phyloP scores from a whole-genome alignment of 2,329 filamentous ascomycete species.

The Claviceps arundinis region DNA sequence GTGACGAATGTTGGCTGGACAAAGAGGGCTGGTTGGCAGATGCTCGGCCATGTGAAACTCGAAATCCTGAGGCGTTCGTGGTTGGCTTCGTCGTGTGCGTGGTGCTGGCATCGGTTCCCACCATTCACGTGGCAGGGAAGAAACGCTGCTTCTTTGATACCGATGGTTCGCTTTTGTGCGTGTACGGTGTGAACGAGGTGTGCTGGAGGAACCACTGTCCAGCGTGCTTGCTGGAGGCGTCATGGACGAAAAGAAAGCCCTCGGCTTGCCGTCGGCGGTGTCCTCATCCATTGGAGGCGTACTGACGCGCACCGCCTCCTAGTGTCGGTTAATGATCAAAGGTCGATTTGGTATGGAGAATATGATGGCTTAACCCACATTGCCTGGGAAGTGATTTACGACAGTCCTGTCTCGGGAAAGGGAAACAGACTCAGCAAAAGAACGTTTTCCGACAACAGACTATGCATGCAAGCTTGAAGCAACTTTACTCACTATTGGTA shows the following conservation, averaged over 20 bases:
- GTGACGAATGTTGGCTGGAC: constrained; percentile 33
- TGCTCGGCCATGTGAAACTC: constrained; percentile 39
- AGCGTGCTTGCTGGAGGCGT: constrained; percentile 14
- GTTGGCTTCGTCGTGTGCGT: constrained; percentile 9
- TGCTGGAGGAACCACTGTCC: not conserved
- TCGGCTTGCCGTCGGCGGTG: constrained; percentile 22
- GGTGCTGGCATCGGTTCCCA: constrained; percentile 20
- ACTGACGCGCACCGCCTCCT: constrained; percentile 36
- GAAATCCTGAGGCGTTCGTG: constrained; percentile 17
- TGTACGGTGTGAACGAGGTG: constrained; percentile 2
- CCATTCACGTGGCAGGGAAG: constrained; percentile 20
- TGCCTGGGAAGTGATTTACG: constrained; percentile 20
- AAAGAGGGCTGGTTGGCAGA: constrained; percentile 36
- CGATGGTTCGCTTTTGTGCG: constrained; percentile 9
- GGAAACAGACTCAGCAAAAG: not conserved
- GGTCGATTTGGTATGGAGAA: not conserved
- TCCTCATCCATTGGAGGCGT: constrained; percentile 32
- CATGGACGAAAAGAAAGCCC: constrained; percentile 31
- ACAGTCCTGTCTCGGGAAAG: constrained; percentile 6
- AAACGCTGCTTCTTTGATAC: constrained; percentile 11
- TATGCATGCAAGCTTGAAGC: not conserved
- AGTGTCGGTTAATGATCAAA: not conserved
- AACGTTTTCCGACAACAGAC: not conserved
- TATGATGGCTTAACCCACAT: constrained; percentile 13
- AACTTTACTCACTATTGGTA: constrained; percentile 2